A percentile compares a stretch with the other conserved stretches of the same genome.
These are phyloP conservation scores for Barnettozyma vustinii DNA, from an alignment of 805 yeast species.

Conservation along the genomic window DNA sequence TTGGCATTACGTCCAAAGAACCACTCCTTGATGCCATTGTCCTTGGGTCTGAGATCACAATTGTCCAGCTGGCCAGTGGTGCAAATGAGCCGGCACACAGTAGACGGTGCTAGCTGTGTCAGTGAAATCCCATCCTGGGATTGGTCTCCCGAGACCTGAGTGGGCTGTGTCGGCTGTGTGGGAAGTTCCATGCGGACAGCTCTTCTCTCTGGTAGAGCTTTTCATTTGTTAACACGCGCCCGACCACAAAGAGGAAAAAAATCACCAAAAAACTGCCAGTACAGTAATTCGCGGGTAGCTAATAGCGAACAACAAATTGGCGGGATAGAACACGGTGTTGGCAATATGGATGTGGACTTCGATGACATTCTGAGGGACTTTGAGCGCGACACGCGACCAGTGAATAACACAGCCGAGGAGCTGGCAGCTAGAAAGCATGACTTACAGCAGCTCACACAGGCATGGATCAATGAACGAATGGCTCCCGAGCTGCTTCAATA, in stretches of 20 bases:
- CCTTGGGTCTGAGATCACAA: constrained; percentile 38
- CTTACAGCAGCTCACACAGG: constrained; percentile 41
- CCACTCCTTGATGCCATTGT: constrained; percentile 44
- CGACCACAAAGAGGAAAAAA: not conserved
- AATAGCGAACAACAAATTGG: not conserved
- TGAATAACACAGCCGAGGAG: constrained; percentile 9
- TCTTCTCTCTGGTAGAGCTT: not conserved
- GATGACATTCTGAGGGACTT: constrained; percentile 69
- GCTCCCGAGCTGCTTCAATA: constrained; percentile 84
- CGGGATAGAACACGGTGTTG: not conserved
- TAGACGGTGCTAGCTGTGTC: constrained; percentile 33
- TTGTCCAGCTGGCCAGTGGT: constrained; percentile 50
- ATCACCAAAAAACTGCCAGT: not conserved
- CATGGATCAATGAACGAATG: constrained; percentile 82
- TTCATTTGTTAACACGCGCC: not conserved
- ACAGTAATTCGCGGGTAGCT: not conserved
- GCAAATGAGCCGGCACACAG: constrained; percentile 54
- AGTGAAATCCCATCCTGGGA: constrained; percentile 30
- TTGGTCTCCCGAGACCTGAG: constrained; percentile 38
- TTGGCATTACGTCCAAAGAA: constrained; percentile 65
- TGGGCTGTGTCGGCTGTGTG: constrained; percentile 37
- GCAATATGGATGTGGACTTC: constrained; percentile 32
- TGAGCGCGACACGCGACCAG: constrained; percentile 40
- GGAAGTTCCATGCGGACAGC: constrained; percentile 24
- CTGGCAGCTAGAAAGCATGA: constrained; percentile 31